Conservation (phyloP, 148 eudicot genomes). For the Vaccinium corymbosum region DNA sequence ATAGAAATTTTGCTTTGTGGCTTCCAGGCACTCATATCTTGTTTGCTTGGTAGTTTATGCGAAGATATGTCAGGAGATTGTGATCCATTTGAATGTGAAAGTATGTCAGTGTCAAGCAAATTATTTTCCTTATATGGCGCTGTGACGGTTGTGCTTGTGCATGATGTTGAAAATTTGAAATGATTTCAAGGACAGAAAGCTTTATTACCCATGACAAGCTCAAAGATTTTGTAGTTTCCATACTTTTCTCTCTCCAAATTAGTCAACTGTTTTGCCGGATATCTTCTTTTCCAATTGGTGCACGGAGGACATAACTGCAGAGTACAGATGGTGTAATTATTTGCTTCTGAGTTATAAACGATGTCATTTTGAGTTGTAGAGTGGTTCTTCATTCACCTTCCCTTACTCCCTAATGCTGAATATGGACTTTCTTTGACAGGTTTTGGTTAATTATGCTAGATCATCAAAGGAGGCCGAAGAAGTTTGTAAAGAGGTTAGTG, state of each 20-base stretch:
- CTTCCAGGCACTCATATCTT: not conserved
- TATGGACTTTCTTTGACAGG: constrained; percentile 39
- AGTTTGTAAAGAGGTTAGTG: constrained; percentile 57
- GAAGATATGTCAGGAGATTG: not conserved
- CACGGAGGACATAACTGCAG: not conserved
- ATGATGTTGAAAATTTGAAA: not conserved
- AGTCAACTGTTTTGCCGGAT: not conserved
- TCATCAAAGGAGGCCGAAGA: constrained; percentile 62
- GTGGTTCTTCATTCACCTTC: not conserved
- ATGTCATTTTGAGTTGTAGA: not conserved
- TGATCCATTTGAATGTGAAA: not conserved
- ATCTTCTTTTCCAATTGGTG: not conserved
- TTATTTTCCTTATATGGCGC: no score
- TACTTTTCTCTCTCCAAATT: not conserved
- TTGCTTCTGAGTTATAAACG: not conserved
- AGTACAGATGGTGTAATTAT: not conserved
- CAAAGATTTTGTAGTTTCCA: not conserved
- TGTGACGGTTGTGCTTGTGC: not conserved
- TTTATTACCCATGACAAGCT: not conserved
- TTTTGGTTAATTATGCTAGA: constrained; percentile 73
- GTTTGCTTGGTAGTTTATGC: not conserved
- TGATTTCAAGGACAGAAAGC: not conserved
- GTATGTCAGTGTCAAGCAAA: not conserved
- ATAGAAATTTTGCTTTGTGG: not conserved
- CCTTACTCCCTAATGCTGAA: constrained; percentile 12